These are phyloP conservation scores for Calonectria multiphialidica DNA, from an alignment of 2,329 filamentous ascomycete genomes.

Conservation along the genomic window DNA sequence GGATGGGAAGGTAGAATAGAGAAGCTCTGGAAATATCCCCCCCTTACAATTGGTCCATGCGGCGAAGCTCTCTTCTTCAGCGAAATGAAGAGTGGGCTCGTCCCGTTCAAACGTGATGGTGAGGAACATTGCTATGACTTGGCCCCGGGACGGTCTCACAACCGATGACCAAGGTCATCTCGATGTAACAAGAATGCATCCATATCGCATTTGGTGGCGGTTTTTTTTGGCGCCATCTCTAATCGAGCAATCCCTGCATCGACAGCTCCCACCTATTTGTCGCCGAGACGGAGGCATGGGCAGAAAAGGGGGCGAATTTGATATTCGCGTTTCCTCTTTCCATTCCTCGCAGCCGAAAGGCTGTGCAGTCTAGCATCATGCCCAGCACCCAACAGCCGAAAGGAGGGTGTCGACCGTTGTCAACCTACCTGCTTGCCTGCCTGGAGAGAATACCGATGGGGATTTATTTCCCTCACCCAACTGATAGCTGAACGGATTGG, in stretches of 20 bases:
- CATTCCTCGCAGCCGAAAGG: constrained; percentile 7
- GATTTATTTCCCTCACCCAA: constrained; percentile 28
- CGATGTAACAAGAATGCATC: constrained; percentile 11
- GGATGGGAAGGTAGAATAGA: constrained; percentile 8
- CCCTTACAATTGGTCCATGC: constrained; percentile 33
- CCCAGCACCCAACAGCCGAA: neutral
- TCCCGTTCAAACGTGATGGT: constrained; percentile 11
- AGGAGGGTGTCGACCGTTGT: neutral
- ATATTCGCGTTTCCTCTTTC: neutral
- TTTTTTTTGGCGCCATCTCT: constrained; percentile 29
- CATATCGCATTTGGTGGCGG: constrained; percentile 23
- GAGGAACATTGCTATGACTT: constrained; percentile 16
- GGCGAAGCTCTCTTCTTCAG: constrained; percentile 22
- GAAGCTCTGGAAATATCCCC: constrained; percentile 32
- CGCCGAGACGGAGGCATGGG: neutral
- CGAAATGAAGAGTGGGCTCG: constrained; percentile 42
- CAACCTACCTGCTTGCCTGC: too few relatives aligned
- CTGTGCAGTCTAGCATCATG: neutral
- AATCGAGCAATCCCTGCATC: constrained; percentile 18
- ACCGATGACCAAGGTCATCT: neutral
- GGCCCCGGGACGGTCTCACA: neutral
- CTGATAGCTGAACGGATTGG: neutral
- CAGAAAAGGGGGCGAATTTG: constrained; percentile 13
- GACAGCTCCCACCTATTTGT: neutral
- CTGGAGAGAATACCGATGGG: constrained; percentile 12